Conservation (phyloP, 2,329 filamentous ascomycete genomes). For the Aspergillus eucalypticola region DNA sequence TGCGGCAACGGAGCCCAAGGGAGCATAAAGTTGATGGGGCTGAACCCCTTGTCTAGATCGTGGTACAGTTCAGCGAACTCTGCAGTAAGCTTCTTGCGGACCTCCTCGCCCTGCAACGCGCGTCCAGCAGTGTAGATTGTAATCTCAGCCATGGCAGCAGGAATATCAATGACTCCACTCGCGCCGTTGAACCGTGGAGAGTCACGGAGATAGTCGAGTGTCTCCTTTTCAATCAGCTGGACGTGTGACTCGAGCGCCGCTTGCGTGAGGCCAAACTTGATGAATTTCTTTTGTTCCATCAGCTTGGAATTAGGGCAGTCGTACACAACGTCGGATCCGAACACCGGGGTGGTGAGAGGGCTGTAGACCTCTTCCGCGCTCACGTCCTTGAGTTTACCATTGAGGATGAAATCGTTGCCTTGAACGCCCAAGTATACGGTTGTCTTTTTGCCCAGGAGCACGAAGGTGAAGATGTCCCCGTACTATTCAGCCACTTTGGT, state of each 20-base stretch:
- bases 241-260: constrained; percentile 69
- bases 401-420: constrained; percentile 91
- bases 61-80: constrained; percentile 75
- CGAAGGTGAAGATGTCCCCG: constrained; percentile 87
- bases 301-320: constrained; percentile 89
- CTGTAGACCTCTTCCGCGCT: constrained; percentile 89
- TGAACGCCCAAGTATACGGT: constrained; percentile 79
- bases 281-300: constrained; percentile 91
- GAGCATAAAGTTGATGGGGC: constrained; percentile 78
- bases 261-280: constrained; percentile 65
- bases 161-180: constrained; percentile 64
- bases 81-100: constrained; percentile 69
- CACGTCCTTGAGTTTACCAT: constrained; percentile 86
- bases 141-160: constrained; percentile 70
- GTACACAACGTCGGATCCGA: constrained; percentile 84
- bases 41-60: constrained; percentile 77
- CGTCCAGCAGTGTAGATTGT: constrained; percentile 80
- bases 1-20: constrained; percentile 76
- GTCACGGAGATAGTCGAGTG: constrained; percentile 53
- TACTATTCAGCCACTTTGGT: constrained; percentile 55
- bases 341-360: constrained; percentile 69
- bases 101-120: constrained; percentile 73
- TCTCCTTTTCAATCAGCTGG: constrained; percentile 74
- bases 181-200: constrained; percentile 59
- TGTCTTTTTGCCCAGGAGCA: constrained; percentile 83